Evolutionary conservation across 257 asterid genomes (phyloP).

Genomic region (Prunella vulgaris): DNA sequence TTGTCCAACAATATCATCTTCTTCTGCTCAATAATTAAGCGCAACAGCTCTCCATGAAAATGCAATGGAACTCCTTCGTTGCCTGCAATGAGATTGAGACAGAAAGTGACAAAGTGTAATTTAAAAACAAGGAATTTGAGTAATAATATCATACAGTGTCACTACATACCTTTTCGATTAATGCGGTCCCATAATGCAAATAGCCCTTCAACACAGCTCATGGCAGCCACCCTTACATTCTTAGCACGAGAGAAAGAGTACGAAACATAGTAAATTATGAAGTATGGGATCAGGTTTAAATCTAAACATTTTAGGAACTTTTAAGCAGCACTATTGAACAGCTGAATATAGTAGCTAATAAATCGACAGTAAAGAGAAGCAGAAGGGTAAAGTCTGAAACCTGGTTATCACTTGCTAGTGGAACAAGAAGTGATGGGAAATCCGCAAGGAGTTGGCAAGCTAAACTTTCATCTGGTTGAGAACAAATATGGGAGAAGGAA

Average conservation of each 20-base stretch:
- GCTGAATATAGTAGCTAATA: not conserved
- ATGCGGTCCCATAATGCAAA: conserved; percentile 37
- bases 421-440: conserved; percentile 73
- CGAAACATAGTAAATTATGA: not conserved
- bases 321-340: not conserved
- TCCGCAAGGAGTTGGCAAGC: conserved; percentile 44
- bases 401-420: conserved; percentile 73
- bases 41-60: conserved; percentile 70
- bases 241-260: conserved; percentile 20
- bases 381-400: conserved; percentile 30
- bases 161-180: conserved; percentile 47
- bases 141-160: not conserved
- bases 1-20: conserved; percentile 70
- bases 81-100: conserved; percentile 43
- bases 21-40: conserved; percentile 63
- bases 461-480: conserved; percentile 48
- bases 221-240: conserved; percentile 72
- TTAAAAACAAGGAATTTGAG: not conserved
- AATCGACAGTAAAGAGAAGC: not conserved
- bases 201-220: conserved; percentile 63
- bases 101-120: conserved; percentile 17
- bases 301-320: not conserved
- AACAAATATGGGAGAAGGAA: conserved; percentile 45
- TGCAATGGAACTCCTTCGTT: conserved; percentile 32
- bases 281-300: not conserved